Evolutionary conservation across 305 asterid species (phyloP).

Genomic region (Fraxinus paxiana): DNA sequence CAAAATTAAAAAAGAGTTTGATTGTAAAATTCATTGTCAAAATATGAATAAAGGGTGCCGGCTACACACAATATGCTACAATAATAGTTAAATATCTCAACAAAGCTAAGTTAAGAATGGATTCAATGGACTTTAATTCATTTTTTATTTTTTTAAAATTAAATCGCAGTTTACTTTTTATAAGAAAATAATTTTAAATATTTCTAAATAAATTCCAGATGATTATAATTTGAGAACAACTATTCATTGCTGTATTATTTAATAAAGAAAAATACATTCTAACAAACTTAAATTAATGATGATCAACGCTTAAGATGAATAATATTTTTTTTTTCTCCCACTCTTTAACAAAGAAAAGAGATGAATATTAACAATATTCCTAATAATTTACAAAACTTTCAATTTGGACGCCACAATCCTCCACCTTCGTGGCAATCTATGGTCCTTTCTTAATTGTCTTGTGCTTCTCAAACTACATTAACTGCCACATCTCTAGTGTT

Average conservation of each 20-base stretch:
- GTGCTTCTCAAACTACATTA: constrained; percentile 13
- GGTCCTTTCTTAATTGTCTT: constrained; percentile 38
- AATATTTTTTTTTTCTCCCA: neutral
- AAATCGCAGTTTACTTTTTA: neutral
- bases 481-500: constrained; percentile 7
- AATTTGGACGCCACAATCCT: constrained; percentile 35
- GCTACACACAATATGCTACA: neutral
- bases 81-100: neutral
- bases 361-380: no score
- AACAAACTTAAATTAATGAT: no score
- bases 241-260: neutral
- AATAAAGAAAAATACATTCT: no score
- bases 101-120: neutral
- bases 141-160: no score
- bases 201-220: neutral
- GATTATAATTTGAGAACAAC: neutral
- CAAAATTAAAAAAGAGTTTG: no score
- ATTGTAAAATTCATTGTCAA: neutral
- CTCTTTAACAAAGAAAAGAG: no score
- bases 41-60: neutral
- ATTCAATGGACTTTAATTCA: neutral
- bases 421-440: constrained; percentile 46
- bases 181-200: no score
- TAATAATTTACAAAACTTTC: neutral
- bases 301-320: no score